phyloP scores from a whole-genome alignment of 805 yeast species.

The Saccharomycodes ludwigii region DNA sequence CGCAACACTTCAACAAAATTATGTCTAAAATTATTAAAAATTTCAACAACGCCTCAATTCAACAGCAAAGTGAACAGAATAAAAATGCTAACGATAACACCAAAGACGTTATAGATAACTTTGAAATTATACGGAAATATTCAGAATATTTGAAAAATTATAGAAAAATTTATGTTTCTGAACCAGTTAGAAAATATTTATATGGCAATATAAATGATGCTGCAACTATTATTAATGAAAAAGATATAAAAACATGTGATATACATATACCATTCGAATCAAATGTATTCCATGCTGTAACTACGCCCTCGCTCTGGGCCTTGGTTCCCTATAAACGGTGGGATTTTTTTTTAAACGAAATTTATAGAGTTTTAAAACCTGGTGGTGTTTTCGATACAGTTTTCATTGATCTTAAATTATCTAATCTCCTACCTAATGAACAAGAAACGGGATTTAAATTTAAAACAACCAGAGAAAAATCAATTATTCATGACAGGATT shows the following conservation, averaged over 20 bases:
- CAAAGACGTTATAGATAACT: too few species aligned
- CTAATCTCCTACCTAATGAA: conserved; percentile 9
- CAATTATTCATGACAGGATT: conserved; percentile 14
- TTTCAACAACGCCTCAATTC: conserved; percentile 2
- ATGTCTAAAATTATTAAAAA: conserved; percentile 12
- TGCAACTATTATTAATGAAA: too few species aligned
- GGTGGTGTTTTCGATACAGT: conserved; percentile 19
- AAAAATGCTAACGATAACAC: neutral
- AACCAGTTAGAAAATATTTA: too few species aligned
- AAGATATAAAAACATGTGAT: too few species aligned
- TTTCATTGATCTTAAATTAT: conserved; percentile 13
- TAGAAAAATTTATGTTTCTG: too few species aligned
- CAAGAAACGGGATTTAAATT: conserved; percentile 7
- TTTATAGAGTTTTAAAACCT: conserved; percentile 16
- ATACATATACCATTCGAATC: too few species aligned
- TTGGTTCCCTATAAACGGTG: conserved; percentile 16
- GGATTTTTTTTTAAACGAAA: conserved; percentile 17
- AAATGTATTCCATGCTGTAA: conserved; percentile 17
- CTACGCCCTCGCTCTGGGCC: conserved; percentile 20
- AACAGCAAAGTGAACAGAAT: conserved; percentile 1
- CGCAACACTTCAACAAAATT: too few species aligned
- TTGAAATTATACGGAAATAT: too few species aligned
- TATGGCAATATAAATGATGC: too few species aligned
- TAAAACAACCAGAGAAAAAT: conserved; percentile 15
- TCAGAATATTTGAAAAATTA: too few species aligned